These are phyloP conservation scores for Fusarium drepaniforme DNA, from an alignment of 2,329 filamentous ascomycete species.

Conservation along the genomic window DNA sequence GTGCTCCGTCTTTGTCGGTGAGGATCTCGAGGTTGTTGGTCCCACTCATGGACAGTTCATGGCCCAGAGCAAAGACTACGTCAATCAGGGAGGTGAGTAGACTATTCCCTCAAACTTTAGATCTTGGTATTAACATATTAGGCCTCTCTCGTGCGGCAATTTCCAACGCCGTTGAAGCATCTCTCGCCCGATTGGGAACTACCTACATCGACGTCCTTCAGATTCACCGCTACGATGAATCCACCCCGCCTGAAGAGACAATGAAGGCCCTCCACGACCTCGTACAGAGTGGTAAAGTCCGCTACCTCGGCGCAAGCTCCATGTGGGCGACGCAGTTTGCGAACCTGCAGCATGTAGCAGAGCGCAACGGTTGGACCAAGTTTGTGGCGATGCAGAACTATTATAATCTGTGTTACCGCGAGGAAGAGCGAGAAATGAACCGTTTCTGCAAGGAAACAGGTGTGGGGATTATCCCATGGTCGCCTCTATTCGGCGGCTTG, in stretches of 20 bases:
- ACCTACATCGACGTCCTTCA: background rate
- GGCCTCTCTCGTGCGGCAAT: background rate
- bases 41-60: background rate
- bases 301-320: background rate
- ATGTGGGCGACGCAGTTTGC: background rate
- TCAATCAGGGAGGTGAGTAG: background rate
- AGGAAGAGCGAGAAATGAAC: background rate
- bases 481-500: background rate
- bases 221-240: background rate
- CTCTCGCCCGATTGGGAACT: background rate
- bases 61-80: background rate
- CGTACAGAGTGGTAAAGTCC: background rate
- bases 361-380: background rate
- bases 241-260: background rate
- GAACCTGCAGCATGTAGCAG: background rate
- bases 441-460: background rate
- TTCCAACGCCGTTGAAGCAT: background rate
- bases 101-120: background rate
- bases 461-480: background rate
- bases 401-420: background rate
- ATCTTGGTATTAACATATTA: background rate
- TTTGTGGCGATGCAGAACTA: background rate
- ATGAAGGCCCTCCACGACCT: background rate
- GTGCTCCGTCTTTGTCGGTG: background rate
- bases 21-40: background rate